A percentile compares a stretch with the other conserved stretches of the same genome.
Conservation (phyloP, 805 yeast species). For the Alloascoidea hylecoeti region DNA sequence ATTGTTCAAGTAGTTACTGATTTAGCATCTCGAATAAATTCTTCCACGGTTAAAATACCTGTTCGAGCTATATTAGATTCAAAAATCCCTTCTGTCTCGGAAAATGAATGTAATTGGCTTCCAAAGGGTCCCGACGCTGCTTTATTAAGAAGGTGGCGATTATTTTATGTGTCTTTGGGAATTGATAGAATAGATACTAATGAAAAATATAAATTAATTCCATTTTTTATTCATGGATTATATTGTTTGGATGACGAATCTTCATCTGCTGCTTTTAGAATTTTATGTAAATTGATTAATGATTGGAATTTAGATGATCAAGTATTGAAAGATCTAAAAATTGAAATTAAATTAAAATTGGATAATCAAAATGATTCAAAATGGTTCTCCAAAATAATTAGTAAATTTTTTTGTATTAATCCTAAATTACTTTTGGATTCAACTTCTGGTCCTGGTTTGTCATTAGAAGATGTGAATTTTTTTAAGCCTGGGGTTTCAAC, state of each 20-base stretch:
- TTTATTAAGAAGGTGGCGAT: slow-evolving; percentile 43
- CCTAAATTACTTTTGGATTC: slow-evolving; percentile 27
- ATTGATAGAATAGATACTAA: slow-evolving; percentile 33
- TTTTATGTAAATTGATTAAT: slow-evolving; percentile 39
- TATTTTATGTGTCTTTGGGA: slow-evolving; percentile 57
- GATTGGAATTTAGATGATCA: slow-evolving; percentile 34
- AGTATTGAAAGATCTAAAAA: slow-evolving; percentile 27
- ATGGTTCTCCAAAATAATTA: slow-evolving; percentile 23
- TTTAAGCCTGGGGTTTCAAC: slow-evolving; percentile 62
- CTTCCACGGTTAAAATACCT: slow-evolving; percentile 26
- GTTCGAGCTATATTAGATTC: slow-evolving; percentile 2
- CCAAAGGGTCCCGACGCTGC: slow-evolving; percentile 27
- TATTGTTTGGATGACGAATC: slow-evolving; percentile 20
- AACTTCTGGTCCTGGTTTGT: slow-evolving; percentile 49
- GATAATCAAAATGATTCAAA: slow-evolving; percentile 22
- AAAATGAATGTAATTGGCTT: slow-evolving; percentile 19
- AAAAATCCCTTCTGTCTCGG: background rate
- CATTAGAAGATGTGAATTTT: slow-evolving; percentile 38
- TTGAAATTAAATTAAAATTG: slow-evolving; percentile 21
- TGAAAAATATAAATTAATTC: slow-evolving; percentile 26
- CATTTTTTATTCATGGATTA: slow-evolving; percentile 32
- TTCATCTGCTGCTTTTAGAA: slow-evolving; percentile 46
- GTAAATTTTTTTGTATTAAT: slow-evolving; percentile 10
- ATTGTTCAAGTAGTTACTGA: slow-evolving; percentile 56
- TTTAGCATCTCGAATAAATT: slow-evolving; percentile 49